Conservation (phyloP, 306 rosid genomes). For the Mucuna pruriens region DNA sequence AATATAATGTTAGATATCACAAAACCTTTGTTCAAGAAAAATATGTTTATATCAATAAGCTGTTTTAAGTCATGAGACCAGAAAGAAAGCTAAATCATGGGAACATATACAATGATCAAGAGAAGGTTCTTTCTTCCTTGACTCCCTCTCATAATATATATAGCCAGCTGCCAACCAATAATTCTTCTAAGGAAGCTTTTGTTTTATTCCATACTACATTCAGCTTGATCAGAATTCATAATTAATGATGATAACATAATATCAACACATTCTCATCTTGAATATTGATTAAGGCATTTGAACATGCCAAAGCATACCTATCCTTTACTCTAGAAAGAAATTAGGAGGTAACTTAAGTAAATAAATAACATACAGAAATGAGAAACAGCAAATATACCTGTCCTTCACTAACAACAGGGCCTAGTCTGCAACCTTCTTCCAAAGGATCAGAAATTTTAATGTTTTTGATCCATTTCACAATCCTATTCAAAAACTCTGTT, state of each 20-base stretch:
- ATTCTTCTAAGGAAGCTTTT: not conserved
- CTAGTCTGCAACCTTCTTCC: conserved; percentile 98
- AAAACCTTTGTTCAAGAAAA: conserved; percentile 26
- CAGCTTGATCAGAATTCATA: conserved; percentile 2
- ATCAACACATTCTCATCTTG: conserved; percentile 19
- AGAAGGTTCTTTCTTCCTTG: conserved; percentile 15
- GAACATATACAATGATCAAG: conserved; percentile 8
- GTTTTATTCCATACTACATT: not conserved
- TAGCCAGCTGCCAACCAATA: conserved; percentile 15
- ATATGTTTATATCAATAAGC: conserved; percentile 8
- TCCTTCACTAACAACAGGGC: conserved; percentile 89
- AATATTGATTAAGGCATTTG: conserved; percentile 22
- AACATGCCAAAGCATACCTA: conserved; percentile 13
- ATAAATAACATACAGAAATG: conserved; percentile 16
- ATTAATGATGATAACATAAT: conserved; percentile 5
- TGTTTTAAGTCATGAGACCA: not conserved
- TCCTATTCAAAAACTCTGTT: conserved; percentile 68
- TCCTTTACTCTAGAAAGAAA: conserved; percentile 8
- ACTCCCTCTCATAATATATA: not conserved
- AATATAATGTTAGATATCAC: conserved; percentile 44
- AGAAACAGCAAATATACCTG: conserved; percentile 63
- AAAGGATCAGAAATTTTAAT: conserved; percentile 95
- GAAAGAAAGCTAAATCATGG: conserved; percentile 28
- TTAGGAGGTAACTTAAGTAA: conserved; percentile 4
- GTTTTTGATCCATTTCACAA: conserved; percentile 82